These are phyloP conservation scores for Saturnispora bothae DNA, from an alignment of 805 yeast genomes.

Conservation along the genomic window DNA sequence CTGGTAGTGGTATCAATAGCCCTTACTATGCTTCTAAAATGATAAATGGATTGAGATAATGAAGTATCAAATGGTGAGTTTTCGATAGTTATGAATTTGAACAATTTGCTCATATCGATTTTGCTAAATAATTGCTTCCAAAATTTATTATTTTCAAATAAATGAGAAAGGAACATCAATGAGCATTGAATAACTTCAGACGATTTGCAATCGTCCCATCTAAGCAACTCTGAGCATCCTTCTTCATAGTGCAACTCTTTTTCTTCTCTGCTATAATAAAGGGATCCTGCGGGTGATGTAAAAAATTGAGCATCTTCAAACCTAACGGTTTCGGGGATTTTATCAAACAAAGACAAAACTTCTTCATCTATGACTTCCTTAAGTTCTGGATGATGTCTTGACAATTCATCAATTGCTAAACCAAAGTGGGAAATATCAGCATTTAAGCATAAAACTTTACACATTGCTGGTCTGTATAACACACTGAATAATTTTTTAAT, in stretches of 20 bases:
- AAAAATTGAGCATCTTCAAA: conserved; percentile 37
- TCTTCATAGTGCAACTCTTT: conserved; percentile 33
- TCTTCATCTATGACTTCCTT: conserved; percentile 47
- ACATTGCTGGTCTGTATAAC: conserved; percentile 38
- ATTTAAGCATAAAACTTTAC: conserved; percentile 43
- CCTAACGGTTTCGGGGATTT: conserved; percentile 31
- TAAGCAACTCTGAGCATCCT: conserved; percentile 29
- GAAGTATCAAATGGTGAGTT: conserved; percentile 55
- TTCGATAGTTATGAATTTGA: conserved; percentile 36
- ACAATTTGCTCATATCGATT: conserved; percentile 34
- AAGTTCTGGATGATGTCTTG: conserved; percentile 72
- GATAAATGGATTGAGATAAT: conserved; percentile 42
- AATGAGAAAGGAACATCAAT: conserved; percentile 39
- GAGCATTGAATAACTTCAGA: conserved; percentile 41
- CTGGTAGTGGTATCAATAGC: conserved; percentile 46
- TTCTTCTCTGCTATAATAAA: conserved; percentile 35
- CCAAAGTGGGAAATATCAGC: conserved; percentile 53
- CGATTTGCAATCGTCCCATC: conserved; percentile 44
- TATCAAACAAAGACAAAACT: conserved; percentile 34
- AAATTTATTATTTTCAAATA: conserved; percentile 41
- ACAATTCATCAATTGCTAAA: conserved; percentile 62
- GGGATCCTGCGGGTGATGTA: conserved; percentile 28
- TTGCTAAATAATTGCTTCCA: conserved; percentile 33
- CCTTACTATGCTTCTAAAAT: conserved; percentile 44
- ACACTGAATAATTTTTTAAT: conserved; percentile 36